Percentiles rank a stretch among this genome's conserved stretches.
Evolutionary conservation across 2,329 filamentous ascomycete species (phyloP).

Genomic region (Neofusicoccum parvum): DNA sequence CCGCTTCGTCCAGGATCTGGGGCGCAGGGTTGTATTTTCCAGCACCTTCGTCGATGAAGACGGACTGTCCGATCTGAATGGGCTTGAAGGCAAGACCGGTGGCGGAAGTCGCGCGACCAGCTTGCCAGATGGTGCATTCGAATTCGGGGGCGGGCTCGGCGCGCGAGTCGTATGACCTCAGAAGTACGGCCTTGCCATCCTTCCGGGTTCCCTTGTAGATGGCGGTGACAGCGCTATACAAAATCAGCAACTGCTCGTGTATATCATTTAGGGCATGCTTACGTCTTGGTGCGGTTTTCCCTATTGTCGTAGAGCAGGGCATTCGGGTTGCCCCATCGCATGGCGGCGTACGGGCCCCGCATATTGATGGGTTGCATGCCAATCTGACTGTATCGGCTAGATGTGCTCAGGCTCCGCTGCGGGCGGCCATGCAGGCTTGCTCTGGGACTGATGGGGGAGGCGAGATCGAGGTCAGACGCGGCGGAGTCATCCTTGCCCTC

Average conservation of each 20-base stretch:
- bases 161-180: constrained; percentile 94
- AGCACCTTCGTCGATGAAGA: constrained; percentile 89
- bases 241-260: constrained; percentile 25
- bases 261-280: constrained; percentile 44
- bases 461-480: constrained; percentile 45
- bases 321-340: constrained; percentile 77
- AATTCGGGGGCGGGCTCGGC: constrained; percentile 89
- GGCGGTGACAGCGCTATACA: constrained; percentile 77
- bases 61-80: constrained; percentile 87
- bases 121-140: constrained; percentile 96
- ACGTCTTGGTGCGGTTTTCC: constrained; percentile 89
- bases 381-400: constrained; percentile 81
- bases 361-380: constrained; percentile 63
- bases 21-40: constrained; percentile 92
- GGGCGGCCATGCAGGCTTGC: constrained; percentile 34
- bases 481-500: constrained; percentile 75
- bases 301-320: constrained; percentile 85
- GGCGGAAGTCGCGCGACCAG: constrained; percentile 88
- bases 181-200: constrained; percentile 67
- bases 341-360: constrained; percentile 39
- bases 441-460: constrained; percentile 39
- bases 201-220: constrained; percentile 81
- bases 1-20: constrained; percentile 83
- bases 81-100: constrained; percentile 95
- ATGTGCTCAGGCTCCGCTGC: constrained; percentile 72